phyloP scores from a whole-genome alignment of 2,329 filamentous ascomycete species.

The Cytospora paraplurivora region DNA sequence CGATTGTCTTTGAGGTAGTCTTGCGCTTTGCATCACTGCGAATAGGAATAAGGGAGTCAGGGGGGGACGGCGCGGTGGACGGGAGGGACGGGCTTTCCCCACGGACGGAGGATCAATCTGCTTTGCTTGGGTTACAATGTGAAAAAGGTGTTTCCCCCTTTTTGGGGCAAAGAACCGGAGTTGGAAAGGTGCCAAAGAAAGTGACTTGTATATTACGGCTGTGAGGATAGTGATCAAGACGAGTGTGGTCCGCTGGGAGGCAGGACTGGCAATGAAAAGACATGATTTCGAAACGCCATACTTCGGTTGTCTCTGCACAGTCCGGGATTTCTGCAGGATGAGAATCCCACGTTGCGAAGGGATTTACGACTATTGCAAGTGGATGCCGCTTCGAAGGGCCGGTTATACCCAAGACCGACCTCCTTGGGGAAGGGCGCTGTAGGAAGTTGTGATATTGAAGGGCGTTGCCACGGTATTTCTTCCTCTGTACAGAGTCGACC shows the following conservation, averaged over 20 bases:
- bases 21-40: slow-evolving; percentile 12
- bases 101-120: slow-evolving; percentile 4
- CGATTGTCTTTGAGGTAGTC: slow-evolving; percentile 18
- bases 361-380: neutral
- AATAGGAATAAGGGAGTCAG: neutral
- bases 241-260: slow-evolving; percentile 10
- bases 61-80: neutral
- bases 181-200: slow-evolving; percentile 18
- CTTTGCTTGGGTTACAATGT: slow-evolving; percentile 21
- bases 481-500: no score
- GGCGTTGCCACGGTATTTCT: no score
- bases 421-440: no score
- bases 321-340: neutral
- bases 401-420: no score
- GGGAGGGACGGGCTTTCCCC: neutral
- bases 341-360: neutral
- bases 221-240: slow-evolving; percentile 16
- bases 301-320: neutral
- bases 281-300: slow-evolving; percentile 5
- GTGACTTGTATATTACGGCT: slow-evolving; percentile 24
- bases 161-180: slow-evolving; percentile 8
- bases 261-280: slow-evolving; percentile 18
- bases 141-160: neutral
- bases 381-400: neutral
- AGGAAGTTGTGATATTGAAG: no score